These are phyloP conservation scores for Citrus reticulata DNA, from an alignment of 345 rosid genomes.

Conservation along the genomic window DNA sequence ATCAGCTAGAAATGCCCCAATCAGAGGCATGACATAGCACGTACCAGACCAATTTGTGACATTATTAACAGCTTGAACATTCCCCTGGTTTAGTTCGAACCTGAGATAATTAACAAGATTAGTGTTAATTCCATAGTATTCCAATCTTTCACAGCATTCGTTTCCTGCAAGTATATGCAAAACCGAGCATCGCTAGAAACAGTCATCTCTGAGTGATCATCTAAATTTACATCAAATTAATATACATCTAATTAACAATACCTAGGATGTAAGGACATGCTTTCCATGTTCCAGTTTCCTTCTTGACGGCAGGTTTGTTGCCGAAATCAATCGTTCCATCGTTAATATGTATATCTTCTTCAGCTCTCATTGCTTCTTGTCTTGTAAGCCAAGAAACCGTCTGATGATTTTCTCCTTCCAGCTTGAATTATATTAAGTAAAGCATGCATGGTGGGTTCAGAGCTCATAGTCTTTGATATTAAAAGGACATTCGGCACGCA, in stretches of 20 bases:
- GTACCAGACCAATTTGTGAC: slow-evolving; percentile 66
- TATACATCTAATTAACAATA: not conserved
- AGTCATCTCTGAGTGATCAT: not conserved
- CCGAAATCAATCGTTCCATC: slow-evolving; percentile 36
- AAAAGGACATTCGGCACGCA: slow-evolving; percentile 19
- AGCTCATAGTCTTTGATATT: not conserved
- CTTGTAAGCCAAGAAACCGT: not conserved
- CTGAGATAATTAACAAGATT: slow-evolving; percentile 45
- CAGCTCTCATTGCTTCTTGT: slow-evolving; percentile 18
- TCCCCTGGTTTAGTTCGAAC: slow-evolving; percentile 30
- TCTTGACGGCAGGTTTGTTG: slow-evolving; percentile 30
- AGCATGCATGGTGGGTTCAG: not conserved
- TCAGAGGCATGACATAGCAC: slow-evolving; percentile 52
- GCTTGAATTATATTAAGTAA: not conserved
- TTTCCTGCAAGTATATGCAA: slow-evolving; percentile 18
- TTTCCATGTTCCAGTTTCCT: slow-evolving; percentile 43
- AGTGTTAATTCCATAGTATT: slow-evolving; percentile 40
- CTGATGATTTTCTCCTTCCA: not conserved
- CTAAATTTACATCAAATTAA: not conserved
- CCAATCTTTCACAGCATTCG: slow-evolving; percentile 44
- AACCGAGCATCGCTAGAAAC: too few relatives aligned
- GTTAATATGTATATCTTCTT: slow-evolving; percentile 24
- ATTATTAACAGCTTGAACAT: slow-evolving; percentile 37
- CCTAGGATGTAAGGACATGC: slow-evolving; percentile 40
- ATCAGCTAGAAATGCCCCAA: slow-evolving; percentile 57